Evolutionary conservation across 495 filamentous ascomycete genomes (phyloP).

Genomic region (Cudoniella acicularis): DNA sequence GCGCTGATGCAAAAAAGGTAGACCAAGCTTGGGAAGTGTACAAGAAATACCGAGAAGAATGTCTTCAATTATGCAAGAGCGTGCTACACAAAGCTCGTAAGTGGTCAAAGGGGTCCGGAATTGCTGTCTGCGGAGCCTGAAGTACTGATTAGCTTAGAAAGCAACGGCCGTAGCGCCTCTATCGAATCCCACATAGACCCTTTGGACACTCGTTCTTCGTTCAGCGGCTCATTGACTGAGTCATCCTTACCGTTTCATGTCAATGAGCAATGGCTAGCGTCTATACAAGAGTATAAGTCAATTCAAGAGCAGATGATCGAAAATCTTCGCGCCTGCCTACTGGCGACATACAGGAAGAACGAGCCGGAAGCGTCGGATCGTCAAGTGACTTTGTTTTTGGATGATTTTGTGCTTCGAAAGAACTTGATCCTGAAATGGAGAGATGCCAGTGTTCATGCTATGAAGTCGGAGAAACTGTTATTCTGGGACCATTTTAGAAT

Average conservation of each 20-base stretch:
- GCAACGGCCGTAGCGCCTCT: conserved; percentile 5
- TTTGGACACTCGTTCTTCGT: conserved; percentile 15
- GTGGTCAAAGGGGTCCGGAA: not conserved
- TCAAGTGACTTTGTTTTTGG: conserved; percentile 25
- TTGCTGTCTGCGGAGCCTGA: not conserved
- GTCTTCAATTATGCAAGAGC: conserved; percentile 23
- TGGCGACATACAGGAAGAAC: conserved; percentile 28
- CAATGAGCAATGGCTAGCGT: conserved; percentile 25
- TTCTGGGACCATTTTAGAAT: conserved; percentile 26
- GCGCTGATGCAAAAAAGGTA: conserved; percentile 26
- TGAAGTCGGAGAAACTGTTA: conserved; percentile 29
- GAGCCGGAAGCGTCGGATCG: conserved; percentile 28
- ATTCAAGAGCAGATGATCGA: conserved; percentile 28
- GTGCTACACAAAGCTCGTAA: conserved; percentile 26
- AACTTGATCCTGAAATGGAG: conserved; percentile 30
- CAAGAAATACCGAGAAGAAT: conserved; percentile 25
- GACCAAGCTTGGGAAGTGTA: conserved; percentile 32
- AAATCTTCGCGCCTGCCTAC: conserved; percentile 24
- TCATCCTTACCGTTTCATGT: conserved; percentile 6
- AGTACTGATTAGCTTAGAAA: conserved; percentile 9
- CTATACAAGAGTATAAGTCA: conserved; percentile 31
- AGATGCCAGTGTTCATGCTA: conserved; percentile 29
- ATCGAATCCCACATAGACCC: conserved; percentile 17
- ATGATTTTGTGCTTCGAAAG: conserved; percentile 24
- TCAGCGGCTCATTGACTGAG: conserved; percentile 9